phyloP scores from a whole-genome alignment of 164 flowering plant genomes.

The Buxus sempervirens region DNA sequence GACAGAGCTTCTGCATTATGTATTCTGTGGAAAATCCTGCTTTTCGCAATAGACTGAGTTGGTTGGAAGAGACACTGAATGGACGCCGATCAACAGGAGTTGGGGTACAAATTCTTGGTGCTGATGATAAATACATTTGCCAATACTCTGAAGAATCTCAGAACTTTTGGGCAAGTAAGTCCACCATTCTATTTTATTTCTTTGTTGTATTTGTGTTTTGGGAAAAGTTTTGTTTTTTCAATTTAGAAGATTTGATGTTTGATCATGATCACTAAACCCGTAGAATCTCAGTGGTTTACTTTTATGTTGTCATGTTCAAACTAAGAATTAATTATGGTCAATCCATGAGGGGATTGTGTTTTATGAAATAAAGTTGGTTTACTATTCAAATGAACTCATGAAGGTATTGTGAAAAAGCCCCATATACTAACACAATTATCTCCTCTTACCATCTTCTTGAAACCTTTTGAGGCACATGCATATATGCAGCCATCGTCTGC shows the following conservation, averaged over 20 bases:
- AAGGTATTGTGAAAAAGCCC: no score
- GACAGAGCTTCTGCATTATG: conserved; percentile 95
- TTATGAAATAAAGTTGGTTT: not conserved
- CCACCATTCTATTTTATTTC: not conserved
- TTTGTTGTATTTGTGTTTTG: not conserved
- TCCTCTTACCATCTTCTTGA: no score
- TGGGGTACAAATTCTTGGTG: conserved; percentile 94
- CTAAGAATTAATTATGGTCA: not conserved
- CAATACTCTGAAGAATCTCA: conserved; percentile 68
- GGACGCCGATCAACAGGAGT: conserved; percentile 87
- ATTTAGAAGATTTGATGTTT: not conserved
- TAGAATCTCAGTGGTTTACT: no score
- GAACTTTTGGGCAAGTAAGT: conserved; percentile 95
- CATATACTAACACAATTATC: no score
- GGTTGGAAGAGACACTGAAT: conserved; percentile 47
- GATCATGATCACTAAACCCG: not conserved
- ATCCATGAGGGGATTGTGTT: not conserved
- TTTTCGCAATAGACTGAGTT: conserved; percentile 46
- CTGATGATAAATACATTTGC: conserved; percentile 87
- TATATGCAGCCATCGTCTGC: no score
- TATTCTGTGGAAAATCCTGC: conserved; percentile 90
- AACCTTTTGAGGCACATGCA: no score
- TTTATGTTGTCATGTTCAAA: not conserved
- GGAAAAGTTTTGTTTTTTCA: not conserved
- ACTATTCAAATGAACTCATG: not conserved